Evolutionary conservation across 345 rosid genomes (phyloP).

Genomic region (Ricinus communis): DNA sequence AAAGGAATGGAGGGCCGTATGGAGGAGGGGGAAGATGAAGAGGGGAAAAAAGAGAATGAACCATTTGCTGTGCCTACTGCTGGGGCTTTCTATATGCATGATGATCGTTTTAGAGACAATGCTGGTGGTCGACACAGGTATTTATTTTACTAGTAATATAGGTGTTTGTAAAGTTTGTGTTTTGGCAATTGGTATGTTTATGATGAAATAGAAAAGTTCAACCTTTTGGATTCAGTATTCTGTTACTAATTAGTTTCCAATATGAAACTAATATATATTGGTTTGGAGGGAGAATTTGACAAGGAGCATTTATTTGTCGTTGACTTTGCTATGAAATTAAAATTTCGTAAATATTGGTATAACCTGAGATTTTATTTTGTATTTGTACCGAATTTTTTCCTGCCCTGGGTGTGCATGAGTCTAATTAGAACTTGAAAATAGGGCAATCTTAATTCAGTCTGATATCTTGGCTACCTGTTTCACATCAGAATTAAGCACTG

Average conservation of each 20-base stretch:
- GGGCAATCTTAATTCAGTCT: not conserved
- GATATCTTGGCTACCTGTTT: not conserved
- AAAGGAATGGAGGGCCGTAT: constrained; percentile 19
- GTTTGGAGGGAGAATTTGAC: not conserved
- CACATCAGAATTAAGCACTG: not conserved
- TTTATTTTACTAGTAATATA: not conserved
- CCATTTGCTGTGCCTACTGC: constrained; percentile 95
- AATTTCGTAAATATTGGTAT: not conserved
- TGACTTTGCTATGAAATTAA: not conserved
- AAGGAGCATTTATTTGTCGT: not conserved
- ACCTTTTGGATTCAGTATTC: not conserved
- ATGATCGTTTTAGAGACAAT: constrained; percentile 79
- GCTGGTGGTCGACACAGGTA: constrained; percentile 67
- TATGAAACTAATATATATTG: not conserved
- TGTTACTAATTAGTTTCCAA: not conserved
- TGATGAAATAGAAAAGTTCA: not conserved
- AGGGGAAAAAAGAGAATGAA: constrained; percentile 66
- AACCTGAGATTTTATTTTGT: not conserved
- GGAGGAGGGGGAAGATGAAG: constrained; percentile 37
- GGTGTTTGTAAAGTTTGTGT: not conserved
- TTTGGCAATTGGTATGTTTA: not conserved
- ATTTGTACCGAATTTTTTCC: not conserved
- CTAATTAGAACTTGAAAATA: not conserved
- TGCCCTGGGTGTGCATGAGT: not conserved
- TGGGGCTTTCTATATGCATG: constrained; percentile 98